A percentile compares a stretch with the other conserved stretches of the same genome.
These are phyloP conservation scores for Epichloe gansuensis DNA, from an alignment of 2,329 filamentous ascomycete genomes.

Conservation along the genomic window DNA sequence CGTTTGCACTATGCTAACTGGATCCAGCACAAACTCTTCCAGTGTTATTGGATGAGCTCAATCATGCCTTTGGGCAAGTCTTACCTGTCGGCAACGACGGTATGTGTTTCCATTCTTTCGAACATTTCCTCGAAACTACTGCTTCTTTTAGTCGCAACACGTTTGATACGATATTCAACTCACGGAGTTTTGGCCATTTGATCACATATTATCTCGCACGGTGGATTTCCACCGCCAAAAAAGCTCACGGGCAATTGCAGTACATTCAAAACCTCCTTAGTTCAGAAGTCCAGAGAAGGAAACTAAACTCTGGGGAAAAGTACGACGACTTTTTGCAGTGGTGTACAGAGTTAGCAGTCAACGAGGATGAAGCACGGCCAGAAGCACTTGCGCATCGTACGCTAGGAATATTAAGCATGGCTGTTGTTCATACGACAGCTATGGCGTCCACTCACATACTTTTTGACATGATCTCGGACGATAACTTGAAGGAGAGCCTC, in stretches of 20 bases:
- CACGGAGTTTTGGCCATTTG: constrained; percentile 5
- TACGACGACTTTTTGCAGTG: constrained; percentile 9
- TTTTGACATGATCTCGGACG: constrained; percentile 7
- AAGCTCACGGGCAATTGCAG: constrained; percentile 5
- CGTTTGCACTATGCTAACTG: background rate
- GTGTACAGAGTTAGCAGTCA: constrained; percentile 9
- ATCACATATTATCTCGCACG: constrained; percentile 1
- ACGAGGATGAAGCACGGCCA: constrained; percentile 5
- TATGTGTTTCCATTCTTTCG: background rate
- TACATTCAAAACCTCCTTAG: constrained; percentile 8
- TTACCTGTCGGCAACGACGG: background rate
- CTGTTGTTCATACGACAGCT: constrained; percentile 10
- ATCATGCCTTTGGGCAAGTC: constrained; percentile 4
- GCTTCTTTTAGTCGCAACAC: constrained; percentile 9
- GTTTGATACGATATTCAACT: constrained; percentile 7
- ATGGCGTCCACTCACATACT: constrained; percentile 10
- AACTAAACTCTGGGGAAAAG: constrained; percentile 2
- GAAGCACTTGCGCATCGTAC: constrained; percentile 7
- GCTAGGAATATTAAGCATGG: constrained; percentile 10
- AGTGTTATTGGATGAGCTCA: constrained; percentile 8
- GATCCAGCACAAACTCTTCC: constrained; percentile 7
- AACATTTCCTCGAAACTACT: constrained; percentile 6
- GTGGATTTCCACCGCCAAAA: constrained; percentile 3
- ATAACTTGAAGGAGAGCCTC: constrained; percentile 1
- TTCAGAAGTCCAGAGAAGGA: constrained; percentile 5